These are phyloP conservation scores for Nannochloropsis gaditana DNA, from an alignment of 108 stramenopile species.

Conservation along the genomic window DNA sequence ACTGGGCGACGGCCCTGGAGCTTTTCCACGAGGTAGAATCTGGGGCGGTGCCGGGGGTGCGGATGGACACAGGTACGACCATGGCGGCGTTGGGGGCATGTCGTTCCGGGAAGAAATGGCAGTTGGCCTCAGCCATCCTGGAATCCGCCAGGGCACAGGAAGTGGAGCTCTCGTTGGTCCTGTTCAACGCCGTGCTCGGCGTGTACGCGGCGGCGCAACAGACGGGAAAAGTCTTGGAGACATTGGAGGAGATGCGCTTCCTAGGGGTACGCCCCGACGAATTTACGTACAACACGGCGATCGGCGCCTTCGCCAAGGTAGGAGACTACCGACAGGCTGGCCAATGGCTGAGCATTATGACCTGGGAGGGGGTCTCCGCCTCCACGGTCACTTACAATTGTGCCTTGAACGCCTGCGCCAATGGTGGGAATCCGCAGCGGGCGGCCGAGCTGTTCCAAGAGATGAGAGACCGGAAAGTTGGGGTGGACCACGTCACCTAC, in stretches of 20 bases:
- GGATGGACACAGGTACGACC: background rate
- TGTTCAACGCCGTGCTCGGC: background rate
- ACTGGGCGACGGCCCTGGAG: background rate
- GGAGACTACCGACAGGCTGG: background rate
- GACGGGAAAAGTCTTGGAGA: background rate
- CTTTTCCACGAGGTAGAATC: background rate
- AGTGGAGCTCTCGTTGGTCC: slow-evolving; percentile 1
- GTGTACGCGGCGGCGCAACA: slow-evolving; percentile 1
- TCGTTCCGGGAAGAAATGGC: background rate
- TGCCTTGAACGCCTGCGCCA: background rate
- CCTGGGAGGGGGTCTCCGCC: background rate
- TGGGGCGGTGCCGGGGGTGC: background rate
- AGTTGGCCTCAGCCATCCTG: background rate
- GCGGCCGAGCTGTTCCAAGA: background rate
- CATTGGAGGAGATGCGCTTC: background rate
- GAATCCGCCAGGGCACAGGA: background rate
- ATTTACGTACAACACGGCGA: background rate
- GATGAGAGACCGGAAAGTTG: slow-evolving; percentile 9
- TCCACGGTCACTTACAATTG: background rate
- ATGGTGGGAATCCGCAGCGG: background rate
- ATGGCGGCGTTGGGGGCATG: background rate
- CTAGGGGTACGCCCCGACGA: background rate
- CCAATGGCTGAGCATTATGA: slow-evolving; percentile 13
- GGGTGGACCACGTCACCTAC: background rate
- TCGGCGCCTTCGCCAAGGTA: background rate